A percentile compares a stretch with the other conserved stretches of the same genome.
Evolutionary conservation across 305 asterid species (phyloP).

Genomic region (Fraxinus velutina): DNA sequence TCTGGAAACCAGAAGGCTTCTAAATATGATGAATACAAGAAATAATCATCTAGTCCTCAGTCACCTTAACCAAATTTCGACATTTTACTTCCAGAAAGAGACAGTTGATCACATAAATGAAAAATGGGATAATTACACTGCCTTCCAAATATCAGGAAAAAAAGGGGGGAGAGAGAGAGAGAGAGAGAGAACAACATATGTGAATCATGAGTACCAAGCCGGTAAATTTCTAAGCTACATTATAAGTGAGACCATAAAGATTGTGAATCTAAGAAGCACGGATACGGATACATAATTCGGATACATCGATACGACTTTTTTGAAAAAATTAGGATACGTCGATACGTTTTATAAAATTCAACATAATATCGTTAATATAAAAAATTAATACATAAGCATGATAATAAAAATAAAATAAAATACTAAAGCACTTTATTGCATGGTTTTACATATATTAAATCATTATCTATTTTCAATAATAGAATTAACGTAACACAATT

Average conservation of each 20-base stretch:
- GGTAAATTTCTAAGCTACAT: not conserved
- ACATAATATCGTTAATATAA: not conserved
- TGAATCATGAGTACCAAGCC: not conserved
- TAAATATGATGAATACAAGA: not conserved
- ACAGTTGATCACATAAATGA: not conserved
- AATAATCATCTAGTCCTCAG: not conserved
- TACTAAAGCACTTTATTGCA: not conserved
- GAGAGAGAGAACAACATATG: not conserved
- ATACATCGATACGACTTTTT: not conserved
- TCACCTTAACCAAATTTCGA: not conserved
- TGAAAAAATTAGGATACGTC: not conserved
- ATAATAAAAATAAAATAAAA: no score
- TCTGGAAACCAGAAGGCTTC: slow-evolving; percentile 36
- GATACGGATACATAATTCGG: not conserved
- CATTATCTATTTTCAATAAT: not conserved
- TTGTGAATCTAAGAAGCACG: not conserved
- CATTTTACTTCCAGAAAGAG: not conserved
- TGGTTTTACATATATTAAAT: not conserved
- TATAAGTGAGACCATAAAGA: not conserved
- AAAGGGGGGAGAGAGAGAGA: not conserved
- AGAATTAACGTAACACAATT: not conserved
- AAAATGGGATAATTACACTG: not conserved
- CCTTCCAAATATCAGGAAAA: not conserved
- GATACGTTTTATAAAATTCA: not conserved
- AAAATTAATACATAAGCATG: not conserved